Percentiles rank a stretch among this genome's conserved stretches.
Conservation (phyloP, 2,329 filamentous ascomycete genomes). For the Fusarium clavum region DNA sequence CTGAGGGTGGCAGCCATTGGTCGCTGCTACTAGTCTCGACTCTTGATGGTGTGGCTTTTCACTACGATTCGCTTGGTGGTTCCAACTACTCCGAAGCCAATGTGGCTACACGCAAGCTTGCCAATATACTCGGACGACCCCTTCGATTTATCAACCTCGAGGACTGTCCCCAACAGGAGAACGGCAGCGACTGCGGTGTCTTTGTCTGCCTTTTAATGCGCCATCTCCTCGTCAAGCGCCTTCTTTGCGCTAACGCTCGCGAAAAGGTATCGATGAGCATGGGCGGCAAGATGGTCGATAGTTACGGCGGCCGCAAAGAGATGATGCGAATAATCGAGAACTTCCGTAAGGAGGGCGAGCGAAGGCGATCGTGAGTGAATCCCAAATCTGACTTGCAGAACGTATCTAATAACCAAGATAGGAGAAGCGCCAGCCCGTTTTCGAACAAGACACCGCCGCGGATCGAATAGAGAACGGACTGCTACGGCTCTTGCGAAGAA, state of each 20-base stretch:
- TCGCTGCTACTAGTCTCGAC: slow-evolving; percentile 89
- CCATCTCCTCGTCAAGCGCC: slow-evolving; percentile 85
- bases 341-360: slow-evolving; percentile 87
- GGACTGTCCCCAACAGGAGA: slow-evolving; percentile 91
- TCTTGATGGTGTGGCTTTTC: slow-evolving; percentile 91
- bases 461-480: slow-evolving; percentile 56
- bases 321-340: slow-evolving; percentile 91
- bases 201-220: slow-evolving; percentile 97
- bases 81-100: slow-evolving; percentile 81
- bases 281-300: slow-evolving; percentile 85
- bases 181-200: slow-evolving; percentile 92
- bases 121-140: slow-evolving; percentile 72
- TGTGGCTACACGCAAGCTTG: slow-evolving; percentile 75
- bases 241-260: slow-evolving; percentile 81
- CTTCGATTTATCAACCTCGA: slow-evolving; percentile 83
- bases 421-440: slow-evolving; percentile 55
- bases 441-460: slow-evolving; percentile 56
- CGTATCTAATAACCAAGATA: slow-evolving; percentile 42
- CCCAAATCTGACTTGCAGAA: not conserved
- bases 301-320: slow-evolving; percentile 82
- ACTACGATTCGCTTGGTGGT: slow-evolving; percentile 89
- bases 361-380: slow-evolving; percentile 78
- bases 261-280: slow-evolving; percentile 97
- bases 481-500: slow-evolving; percentile 48
- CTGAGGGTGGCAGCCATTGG: slow-evolving; percentile 96